These are phyloP conservation scores for Sclerotinia glacialis DNA, from an alignment of 2,329 filamentous ascomycete species.

Conservation along the genomic window DNA sequence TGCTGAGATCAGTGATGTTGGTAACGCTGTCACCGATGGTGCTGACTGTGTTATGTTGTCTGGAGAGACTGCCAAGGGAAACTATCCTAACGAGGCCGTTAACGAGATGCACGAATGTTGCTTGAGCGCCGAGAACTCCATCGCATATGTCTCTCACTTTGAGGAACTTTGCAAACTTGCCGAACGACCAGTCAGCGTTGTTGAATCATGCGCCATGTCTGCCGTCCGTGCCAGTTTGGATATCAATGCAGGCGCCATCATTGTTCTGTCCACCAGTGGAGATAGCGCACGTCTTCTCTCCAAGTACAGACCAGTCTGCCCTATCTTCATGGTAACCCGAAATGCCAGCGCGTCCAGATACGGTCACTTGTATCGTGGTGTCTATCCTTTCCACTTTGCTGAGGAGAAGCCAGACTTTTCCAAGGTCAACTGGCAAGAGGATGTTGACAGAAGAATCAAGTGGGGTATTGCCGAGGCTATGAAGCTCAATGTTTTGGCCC, in stretches of 20 bases:
- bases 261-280: constrained; percentile 93
- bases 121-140: constrained; percentile 93
- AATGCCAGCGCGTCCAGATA: constrained; percentile 82
- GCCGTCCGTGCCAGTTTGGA: constrained; percentile 94
- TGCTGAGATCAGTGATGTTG: constrained; percentile 97
- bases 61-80: constrained; percentile 97
- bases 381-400: constrained; percentile 95
- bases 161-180: constrained; percentile 87
- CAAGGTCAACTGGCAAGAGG: constrained; percentile 94
- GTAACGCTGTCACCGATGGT: constrained; percentile 95
- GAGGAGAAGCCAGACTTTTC: constrained; percentile 93
- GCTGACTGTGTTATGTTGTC: constrained; percentile 99
- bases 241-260: constrained; percentile 92
- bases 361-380: constrained; percentile 92
- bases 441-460: constrained; percentile 95
- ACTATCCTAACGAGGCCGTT: constrained; percentile 88
- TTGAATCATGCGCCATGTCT: constrained; percentile 95
- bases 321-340: constrained; percentile 98
- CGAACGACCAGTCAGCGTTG: constrained; percentile 78
- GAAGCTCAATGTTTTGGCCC: constrained; percentile 70
- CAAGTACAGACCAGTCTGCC: constrained; percentile 98
- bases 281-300: constrained; percentile 91
- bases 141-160: constrained; percentile 94
- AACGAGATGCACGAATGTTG: constrained; percentile 98
- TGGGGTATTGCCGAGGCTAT: constrained; percentile 91